Conservation (phyloP, 768 basidiomycete genomes). For the Symmetrospora coprosmae region DNA sequence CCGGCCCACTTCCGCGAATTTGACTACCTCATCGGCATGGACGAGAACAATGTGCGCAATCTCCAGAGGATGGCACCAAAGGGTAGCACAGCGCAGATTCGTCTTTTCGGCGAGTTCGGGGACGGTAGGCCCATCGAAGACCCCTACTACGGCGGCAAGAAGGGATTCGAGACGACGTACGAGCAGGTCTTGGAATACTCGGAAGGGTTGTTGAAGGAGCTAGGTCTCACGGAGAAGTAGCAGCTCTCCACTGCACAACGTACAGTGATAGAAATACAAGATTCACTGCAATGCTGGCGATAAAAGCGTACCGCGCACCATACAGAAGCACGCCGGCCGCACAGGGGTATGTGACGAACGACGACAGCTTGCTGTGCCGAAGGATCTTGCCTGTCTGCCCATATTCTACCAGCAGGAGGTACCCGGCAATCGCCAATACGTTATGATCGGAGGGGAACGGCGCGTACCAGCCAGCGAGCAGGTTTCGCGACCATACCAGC, state of each 20-base stretch:
- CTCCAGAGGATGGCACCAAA: conserved; percentile 1
- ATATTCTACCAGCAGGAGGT: conserved; percentile 31
- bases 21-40: conserved; percentile 17
- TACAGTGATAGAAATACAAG: background rate
- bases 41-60: conserved; percentile 12
- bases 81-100: conserved; percentile 2
- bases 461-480: conserved; percentile 59
- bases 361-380: background rate
- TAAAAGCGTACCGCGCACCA: background rate
- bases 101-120: conserved; percentile 14
- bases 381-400: conserved; percentile 21
- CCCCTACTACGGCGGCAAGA: conserved; percentile 19
- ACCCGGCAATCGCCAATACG: conserved; percentile 31
- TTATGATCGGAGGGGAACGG: conserved; percentile 69
- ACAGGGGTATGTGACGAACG: background rate
- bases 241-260: background rate
- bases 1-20: background rate
- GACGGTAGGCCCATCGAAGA: conserved; percentile 17
- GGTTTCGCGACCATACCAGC: conserved; percentile 76
- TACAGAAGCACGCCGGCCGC: background rate
- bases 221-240: background rate
- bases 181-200: conserved; percentile 14
- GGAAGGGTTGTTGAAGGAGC: conserved; percentile 2
- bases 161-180: conserved; percentile 18
- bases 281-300: background rate